phyloP scores from a whole-genome alignment of 176 grass and related monocot genomes.

The Hordeum vulgare region DNA sequence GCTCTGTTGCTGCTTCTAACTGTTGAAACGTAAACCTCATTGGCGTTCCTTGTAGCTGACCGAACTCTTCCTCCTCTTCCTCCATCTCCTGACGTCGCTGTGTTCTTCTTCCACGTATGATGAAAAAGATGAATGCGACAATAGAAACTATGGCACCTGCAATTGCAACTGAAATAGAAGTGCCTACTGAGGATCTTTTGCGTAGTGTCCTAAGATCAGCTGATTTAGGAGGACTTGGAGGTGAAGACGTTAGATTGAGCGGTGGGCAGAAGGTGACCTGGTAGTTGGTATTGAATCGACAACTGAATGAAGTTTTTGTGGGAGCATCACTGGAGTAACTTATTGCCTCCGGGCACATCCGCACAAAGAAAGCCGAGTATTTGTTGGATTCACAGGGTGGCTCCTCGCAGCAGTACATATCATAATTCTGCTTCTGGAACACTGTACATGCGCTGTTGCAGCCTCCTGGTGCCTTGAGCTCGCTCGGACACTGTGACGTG shows the following conservation, averaged over 20 bases:
- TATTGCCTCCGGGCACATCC: conserved; percentile 15
- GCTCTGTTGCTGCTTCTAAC: too few relatives aligned
- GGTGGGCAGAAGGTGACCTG: conserved; percentile 30
- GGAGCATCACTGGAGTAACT: neutral
- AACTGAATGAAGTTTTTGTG: neutral
- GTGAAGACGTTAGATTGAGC: neutral
- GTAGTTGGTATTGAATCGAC: neutral
- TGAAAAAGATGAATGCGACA: too few relatives aligned
- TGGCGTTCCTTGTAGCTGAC: too few relatives aligned
- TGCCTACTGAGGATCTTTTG: too few relatives aligned
- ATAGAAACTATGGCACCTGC: too few relatives aligned
- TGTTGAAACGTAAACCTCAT: too few relatives aligned
- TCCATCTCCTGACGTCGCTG: too few relatives aligned
- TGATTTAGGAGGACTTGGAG: too few relatives aligned
- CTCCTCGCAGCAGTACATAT: conserved; percentile 7
- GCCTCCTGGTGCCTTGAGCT: conserved; percentile 14
- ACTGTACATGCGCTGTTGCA: conserved; percentile 24
- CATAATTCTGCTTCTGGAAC: neutral
- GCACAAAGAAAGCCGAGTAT: conserved; percentile 26
- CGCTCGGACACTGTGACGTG: conserved; percentile 16
- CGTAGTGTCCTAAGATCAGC: too few relatives aligned
- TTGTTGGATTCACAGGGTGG: neutral
- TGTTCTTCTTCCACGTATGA: too few relatives aligned
- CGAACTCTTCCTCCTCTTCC: too few relatives aligned
- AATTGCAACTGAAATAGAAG: too few relatives aligned